A percentile compares a stretch with the other conserved stretches of the same genome.
Conservation (phyloP, 768 basidiomycete genomes). For the Lyophyllum decastes region DNA sequence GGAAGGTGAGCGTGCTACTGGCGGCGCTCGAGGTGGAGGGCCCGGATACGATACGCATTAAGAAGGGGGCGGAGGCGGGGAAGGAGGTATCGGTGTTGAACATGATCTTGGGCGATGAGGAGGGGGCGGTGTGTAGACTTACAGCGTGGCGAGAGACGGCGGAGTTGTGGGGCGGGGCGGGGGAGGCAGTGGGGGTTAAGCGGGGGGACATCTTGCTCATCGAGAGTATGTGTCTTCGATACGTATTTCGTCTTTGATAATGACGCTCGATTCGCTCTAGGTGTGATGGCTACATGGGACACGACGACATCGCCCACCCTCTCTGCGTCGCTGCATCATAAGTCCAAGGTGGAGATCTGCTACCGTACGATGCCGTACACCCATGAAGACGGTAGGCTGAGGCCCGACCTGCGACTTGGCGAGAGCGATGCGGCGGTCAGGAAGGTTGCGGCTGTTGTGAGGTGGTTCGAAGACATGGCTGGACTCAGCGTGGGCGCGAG, state of each 20-base stretch:
- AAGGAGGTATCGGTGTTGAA: constrained; percentile 68
- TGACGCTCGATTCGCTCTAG: constrained; percentile 28
- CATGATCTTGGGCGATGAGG: constrained; percentile 74
- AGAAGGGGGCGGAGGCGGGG: constrained; percentile 70
- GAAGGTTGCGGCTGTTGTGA: constrained; percentile 63
- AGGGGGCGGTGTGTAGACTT: constrained; percentile 65
- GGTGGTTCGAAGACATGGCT: constrained; percentile 77
- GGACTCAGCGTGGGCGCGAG: constrained; percentile 38
- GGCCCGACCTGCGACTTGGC: constrained; percentile 75
- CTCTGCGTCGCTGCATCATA: constrained; percentile 69
- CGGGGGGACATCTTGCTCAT: constrained; percentile 74
- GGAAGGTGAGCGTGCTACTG: constrained; percentile 60
- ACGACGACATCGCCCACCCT: constrained; percentile 46
- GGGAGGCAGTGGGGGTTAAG: constrained; percentile 46
- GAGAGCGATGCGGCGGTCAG: constrained; percentile 68
- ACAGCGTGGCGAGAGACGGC: constrained; percentile 82
- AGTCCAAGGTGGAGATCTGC: constrained; percentile 66
- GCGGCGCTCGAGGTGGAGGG: constrained; percentile 79
- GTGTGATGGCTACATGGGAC: constrained; percentile 53
- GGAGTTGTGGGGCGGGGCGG: constrained; percentile 63
- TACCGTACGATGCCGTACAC: constrained; percentile 76
- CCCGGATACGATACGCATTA: constrained; percentile 66
- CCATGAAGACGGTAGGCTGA: constrained; percentile 56
- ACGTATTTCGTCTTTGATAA: not conserved
- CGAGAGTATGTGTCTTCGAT: constrained; percentile 56